Percentiles rank a stretch among this genome's conserved stretches.
Evolutionary conservation across 176 grass and related monocot genomes (phyloP).

Genomic region (Musa acuminata): DNA sequence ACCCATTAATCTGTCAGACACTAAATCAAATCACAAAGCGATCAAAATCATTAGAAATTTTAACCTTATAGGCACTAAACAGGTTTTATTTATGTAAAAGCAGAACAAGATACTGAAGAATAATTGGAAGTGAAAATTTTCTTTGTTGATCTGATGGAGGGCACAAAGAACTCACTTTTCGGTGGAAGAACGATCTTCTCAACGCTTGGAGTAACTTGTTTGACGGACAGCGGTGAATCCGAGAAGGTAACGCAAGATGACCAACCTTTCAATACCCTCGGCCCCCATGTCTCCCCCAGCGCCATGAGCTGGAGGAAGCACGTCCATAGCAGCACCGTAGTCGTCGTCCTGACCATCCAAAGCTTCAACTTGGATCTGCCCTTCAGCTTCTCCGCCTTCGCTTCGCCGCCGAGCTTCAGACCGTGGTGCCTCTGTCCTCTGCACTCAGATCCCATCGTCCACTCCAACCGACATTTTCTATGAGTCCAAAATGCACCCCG

Average conservation of each 20-base stretch:
- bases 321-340: constrained; percentile 58
- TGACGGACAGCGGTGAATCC: constrained; percentile 4
- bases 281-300: constrained; percentile 57
- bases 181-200: constrained; percentile 42
- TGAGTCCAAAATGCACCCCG: constrained; percentile 5
- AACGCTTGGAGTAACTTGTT: constrained; percentile 19
- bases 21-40: neutral
- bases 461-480: constrained; percentile 39
- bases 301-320: constrained; percentile 69
- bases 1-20: neutral
- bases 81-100: neutral
- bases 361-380: constrained; percentile 55
- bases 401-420: constrained; percentile 28
- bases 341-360: constrained; percentile 58
- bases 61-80: neutral
- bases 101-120: constrained; percentile 11
- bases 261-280: constrained; percentile 63
- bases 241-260: constrained; percentile 52
- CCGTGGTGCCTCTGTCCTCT: constrained; percentile 21
- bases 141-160: neutral
- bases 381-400: constrained; percentile 17
- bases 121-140: neutral
- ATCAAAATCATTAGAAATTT: neutral
- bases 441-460: constrained; percentile 18
- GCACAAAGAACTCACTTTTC: constrained; percentile 48